Evolutionary conservation across 2,329 filamentous ascomycete genomes (phyloP).

Genomic region (Aspergillus pseudoviridinutans): DNA sequence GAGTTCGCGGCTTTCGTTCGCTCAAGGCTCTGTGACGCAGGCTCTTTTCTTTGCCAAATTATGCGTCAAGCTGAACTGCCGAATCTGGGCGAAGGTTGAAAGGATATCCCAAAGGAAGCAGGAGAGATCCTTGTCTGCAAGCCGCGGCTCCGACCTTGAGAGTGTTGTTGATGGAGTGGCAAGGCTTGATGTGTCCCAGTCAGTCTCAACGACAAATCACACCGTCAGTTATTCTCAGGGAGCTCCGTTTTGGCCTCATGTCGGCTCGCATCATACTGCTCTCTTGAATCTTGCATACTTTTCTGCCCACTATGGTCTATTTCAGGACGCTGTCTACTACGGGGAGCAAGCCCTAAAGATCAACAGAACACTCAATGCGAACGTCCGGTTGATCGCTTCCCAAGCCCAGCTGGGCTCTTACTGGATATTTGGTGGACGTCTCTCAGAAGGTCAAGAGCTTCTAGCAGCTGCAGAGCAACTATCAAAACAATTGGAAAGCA

Average conservation of each 20-base stretch:
- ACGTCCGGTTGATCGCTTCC: conserved; percentile 49
- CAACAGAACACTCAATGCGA: conserved; percentile 63
- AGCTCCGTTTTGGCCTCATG: conserved; percentile 74
- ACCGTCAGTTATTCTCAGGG: conserved; percentile 49
- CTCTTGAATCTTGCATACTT: conserved; percentile 71
- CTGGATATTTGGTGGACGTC: conserved; percentile 48
- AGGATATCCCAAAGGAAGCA: conserved; percentile 37
- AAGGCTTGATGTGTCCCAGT: conserved; percentile 37
- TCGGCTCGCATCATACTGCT: conserved; percentile 67
- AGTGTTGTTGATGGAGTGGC: conserved; percentile 36
- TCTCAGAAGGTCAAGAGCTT: conserved; percentile 52
- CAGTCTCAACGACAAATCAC: conserved; percentile 31
- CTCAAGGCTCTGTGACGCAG: conserved; percentile 45
- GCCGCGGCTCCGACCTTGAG: conserved; percentile 29
- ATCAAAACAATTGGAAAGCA: conserved; percentile 48
- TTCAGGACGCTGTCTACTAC: conserved; percentile 84
- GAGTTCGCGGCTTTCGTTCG: conserved; percentile 62
- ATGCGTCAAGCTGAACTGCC: conserved; percentile 47
- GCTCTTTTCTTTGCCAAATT: conserved; percentile 48
- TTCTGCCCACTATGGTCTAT: conserved; percentile 80
- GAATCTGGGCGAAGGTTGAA: conserved; percentile 51
- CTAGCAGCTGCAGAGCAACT: conserved; percentile 55
- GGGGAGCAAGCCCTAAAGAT: conserved; percentile 78
- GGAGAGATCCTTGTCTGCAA: conserved; percentile 21
- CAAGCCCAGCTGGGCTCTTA: conserved; percentile 46